Evolutionary conservation across 139 green algal genomes (phyloP).

Genomic region (Penium margaritaceum): DNA sequence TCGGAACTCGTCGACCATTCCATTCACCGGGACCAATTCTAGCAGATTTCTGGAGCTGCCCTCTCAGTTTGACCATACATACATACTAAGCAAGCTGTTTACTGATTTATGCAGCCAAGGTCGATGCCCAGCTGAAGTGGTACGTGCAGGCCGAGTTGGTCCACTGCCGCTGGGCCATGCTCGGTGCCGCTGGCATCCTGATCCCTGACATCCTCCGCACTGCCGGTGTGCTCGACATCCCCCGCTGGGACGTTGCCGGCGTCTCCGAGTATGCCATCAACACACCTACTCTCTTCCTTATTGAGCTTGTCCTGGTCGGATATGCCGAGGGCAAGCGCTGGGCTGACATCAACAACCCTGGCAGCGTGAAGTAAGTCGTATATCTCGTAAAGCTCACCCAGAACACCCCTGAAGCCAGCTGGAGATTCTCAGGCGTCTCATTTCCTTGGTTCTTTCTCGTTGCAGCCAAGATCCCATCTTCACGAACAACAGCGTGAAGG

Average conservation of each 20-base stretch:
- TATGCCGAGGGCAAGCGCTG: constrained; percentile 55
- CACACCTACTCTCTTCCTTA: constrained; percentile 40
- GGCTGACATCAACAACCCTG: constrained; percentile 53
- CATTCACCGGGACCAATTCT: too few species aligned
- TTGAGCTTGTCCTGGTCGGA: constrained; percentile 51
- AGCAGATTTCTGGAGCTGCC: too few species aligned
- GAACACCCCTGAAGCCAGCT: neutral
- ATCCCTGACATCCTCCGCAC: constrained; percentile 46
- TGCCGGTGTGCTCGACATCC: constrained; percentile 31
- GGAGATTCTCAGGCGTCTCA: neutral
- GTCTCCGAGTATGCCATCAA: constrained; percentile 43
- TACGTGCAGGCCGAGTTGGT: constrained; percentile 53
- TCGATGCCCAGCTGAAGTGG: constrained; percentile 55
- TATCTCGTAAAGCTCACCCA: too few species aligned
- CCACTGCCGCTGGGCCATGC: constrained; percentile 54
- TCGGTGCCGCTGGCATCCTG: constrained; percentile 48
- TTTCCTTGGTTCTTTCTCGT: neutral
- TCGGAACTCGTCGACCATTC: too few species aligned
- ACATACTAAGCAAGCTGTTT: too few species aligned
- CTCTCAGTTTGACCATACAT: too few species aligned
- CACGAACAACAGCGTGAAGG: constrained; percentile 42
- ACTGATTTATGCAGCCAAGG: too few species aligned
- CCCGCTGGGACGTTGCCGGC: constrained; percentile 44
- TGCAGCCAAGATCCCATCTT: constrained; percentile 44
- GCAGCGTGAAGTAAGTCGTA: constrained; percentile 44